Percentiles rank a stretch among this genome's conserved stretches.
Conservation (phyloP, 306 rosid species). For the Cucurbita maxima region DNA sequence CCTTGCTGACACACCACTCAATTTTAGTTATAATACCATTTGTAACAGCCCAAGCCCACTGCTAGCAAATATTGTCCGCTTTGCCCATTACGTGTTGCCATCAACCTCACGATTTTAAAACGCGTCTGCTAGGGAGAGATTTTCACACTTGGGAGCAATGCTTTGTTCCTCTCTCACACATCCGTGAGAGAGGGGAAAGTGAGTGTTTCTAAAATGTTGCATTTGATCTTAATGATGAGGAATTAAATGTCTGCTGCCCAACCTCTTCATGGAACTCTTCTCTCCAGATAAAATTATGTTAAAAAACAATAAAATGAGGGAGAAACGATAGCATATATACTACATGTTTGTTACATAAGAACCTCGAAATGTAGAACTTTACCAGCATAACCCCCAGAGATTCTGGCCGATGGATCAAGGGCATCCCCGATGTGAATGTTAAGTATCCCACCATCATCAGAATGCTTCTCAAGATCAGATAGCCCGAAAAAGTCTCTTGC, state of each 20-base stretch:
- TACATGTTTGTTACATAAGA: neutral
- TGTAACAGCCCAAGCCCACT: too few species aligned
- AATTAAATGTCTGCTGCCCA: neutral
- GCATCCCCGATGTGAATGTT: conserved; percentile 71
- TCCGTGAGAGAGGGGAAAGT: too few species aligned
- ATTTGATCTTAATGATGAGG: neutral
- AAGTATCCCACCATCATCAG: conserved; percentile 63
- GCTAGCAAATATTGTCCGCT: too few species aligned
- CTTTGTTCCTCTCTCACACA: too few species aligned
- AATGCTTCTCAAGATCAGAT: conserved; percentile 60
- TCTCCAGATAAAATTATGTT: neutral
- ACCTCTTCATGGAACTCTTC: neutral
- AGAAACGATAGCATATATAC: too few species aligned
- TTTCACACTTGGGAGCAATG: too few species aligned
- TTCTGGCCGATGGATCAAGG: conserved; percentile 41
- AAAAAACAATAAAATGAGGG: neutral
- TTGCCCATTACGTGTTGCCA: too few species aligned
- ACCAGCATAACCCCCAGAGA: conserved; percentile 67
- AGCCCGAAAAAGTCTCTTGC: conserved; percentile 72
- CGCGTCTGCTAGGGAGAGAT: too few species aligned
- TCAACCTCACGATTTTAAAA: too few species aligned
- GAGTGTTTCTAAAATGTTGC: neutral
- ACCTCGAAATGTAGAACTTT: conserved; percentile 19
- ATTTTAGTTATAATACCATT: too few species aligned
- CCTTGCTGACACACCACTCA: too few species aligned